A percentile compares a stretch with the other conserved stretches of the same genome.
Conservation (phyloP, 2,329 filamentous ascomycete genomes). For the Aspergillus tubingensis region DNA sequence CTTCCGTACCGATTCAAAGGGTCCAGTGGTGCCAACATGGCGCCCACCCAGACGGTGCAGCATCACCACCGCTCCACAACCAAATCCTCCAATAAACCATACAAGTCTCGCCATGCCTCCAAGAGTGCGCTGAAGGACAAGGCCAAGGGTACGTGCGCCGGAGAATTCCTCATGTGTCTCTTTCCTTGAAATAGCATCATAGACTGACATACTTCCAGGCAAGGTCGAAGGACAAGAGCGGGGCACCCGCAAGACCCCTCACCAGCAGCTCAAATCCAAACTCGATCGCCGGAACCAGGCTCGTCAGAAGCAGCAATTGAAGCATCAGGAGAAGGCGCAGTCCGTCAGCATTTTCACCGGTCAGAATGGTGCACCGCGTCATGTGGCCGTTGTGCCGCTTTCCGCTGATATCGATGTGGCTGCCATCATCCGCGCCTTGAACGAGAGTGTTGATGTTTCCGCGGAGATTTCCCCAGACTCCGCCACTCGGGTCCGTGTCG, state of each 20-base stretch:
- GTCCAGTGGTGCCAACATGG: slow-evolving; percentile 66
- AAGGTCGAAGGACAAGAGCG: slow-evolving; percentile 73
- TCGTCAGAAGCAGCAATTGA: slow-evolving; percentile 81
- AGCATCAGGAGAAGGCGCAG: slow-evolving; percentile 79
- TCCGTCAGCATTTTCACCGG: slow-evolving; percentile 82
- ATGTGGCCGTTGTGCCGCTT: slow-evolving; percentile 85
- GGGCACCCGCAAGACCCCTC: slow-evolving; percentile 78
- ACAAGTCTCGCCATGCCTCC: slow-evolving; percentile 87
- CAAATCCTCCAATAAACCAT: slow-evolving; percentile 83
- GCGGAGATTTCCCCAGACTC: slow-evolving; percentile 61
- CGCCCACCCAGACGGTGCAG: slow-evolving; percentile 59
- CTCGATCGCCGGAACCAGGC: slow-evolving; percentile 93
- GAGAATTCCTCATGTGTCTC: background rate
- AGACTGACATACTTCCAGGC: slow-evolving; percentile 53
- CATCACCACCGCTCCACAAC: slow-evolving; percentile 91
- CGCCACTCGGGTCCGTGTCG: slow-evolving; percentile 68
- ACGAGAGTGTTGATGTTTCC: slow-evolving; percentile 76
- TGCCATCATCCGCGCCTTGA: slow-evolving; percentile 69
- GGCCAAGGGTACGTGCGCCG: slow-evolving; percentile 66
- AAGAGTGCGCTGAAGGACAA: slow-evolving; percentile 84
- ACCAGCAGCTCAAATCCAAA: slow-evolving; percentile 97
- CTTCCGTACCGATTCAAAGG: slow-evolving; percentile 87
- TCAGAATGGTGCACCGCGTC: slow-evolving; percentile 79
- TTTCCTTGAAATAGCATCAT: background rate
- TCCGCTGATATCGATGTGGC: slow-evolving; percentile 70